Evolutionary conservation across 2,329 filamentous ascomycete genomes (phyloP).

Genomic region (Fusarium vanettenii): DNA sequence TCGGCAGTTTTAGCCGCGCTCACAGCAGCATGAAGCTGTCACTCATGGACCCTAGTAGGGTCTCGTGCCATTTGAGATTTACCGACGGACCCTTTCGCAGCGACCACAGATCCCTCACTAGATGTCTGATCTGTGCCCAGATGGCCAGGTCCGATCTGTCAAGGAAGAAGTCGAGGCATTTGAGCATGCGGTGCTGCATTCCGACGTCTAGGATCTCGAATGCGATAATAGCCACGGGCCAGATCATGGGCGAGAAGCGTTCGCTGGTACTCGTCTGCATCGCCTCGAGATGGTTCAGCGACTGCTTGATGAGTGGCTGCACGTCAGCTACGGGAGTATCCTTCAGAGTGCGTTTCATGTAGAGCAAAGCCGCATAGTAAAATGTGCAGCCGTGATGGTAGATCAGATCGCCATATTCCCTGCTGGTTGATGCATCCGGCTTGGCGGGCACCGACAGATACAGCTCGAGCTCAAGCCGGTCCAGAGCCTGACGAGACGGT

Average conservation of each 20-base stretch:
- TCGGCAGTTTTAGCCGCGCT: neutral
- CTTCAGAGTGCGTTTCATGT: constrained; percentile 42
- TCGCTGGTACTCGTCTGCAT: constrained; percentile 20
- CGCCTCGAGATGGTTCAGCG: constrained; percentile 36
- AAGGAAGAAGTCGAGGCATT: constrained; percentile 25
- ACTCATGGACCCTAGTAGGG: constrained; percentile 27
- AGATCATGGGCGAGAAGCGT: constrained; percentile 40
- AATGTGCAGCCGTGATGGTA: constrained; percentile 41
- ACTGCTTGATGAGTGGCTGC: constrained; percentile 39
- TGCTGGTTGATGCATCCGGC: constrained; percentile 18
- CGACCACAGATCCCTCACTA: constrained; percentile 37
- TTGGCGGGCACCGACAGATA: constrained; percentile 34
- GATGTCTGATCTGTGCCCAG: constrained; percentile 32
- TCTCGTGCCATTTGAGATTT: constrained; percentile 40
- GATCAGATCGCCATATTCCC: constrained; percentile 34
- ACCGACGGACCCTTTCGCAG: constrained; percentile 24
- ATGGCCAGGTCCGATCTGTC: constrained; percentile 35
- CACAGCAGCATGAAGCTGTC: constrained; percentile 41
- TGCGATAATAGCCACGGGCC: constrained; percentile 38
- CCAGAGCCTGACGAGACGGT: constrained; percentile 22
- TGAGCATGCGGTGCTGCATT: constrained; percentile 38
- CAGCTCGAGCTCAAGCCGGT: constrained; percentile 36
- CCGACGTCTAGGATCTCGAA: constrained; percentile 29
- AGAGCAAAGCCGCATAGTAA: constrained; percentile 39
- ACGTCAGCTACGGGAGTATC: constrained; percentile 32